Percentiles rank a stretch among this genome's conserved stretches.
These are phyloP conservation scores for Linanthus parryae DNA, from an alignment of 148 eudicot species.

Conservation along the genomic window DNA sequence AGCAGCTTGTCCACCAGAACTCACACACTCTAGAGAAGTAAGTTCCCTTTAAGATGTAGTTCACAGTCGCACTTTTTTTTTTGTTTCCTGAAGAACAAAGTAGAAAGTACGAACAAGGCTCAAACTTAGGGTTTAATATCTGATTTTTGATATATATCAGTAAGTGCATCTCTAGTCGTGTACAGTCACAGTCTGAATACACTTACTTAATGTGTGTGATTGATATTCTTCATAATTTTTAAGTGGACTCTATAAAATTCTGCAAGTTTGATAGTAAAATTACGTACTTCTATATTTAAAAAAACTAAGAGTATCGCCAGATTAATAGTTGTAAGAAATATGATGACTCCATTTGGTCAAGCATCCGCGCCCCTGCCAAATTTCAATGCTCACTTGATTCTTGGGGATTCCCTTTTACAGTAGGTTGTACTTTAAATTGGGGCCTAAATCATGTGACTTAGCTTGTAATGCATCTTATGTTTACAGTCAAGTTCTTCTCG, in stretches of 20 bases:
- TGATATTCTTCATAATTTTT: too few species aligned
- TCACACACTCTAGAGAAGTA: slow-evolving; percentile 4
- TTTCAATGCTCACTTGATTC: neutral
- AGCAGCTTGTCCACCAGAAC: neutral
- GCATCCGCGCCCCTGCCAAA: neutral
- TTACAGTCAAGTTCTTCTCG: slow-evolving; percentile 12
- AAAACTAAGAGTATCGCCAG: neutral
- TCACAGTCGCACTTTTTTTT: neutral
- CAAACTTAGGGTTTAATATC: neutral
- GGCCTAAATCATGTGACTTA: neutral
- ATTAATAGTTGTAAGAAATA: neutral
- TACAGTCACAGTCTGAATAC: too few species aligned
- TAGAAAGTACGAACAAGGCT: neutral
- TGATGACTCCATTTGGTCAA: neutral
- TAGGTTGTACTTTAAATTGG: neutral
- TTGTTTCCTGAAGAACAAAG: neutral
- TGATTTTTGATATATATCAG: neutral
- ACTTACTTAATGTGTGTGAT: too few species aligned
- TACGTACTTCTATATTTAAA: neutral
- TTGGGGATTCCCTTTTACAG: neutral
- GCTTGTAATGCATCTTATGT: neutral
- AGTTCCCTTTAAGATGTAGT: neutral
- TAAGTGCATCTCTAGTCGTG: too few species aligned
- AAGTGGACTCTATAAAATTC: too few species aligned
- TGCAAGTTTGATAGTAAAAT: too few species aligned